Evolutionary conservation across 352 stramenopile species (phyloP), one percentile per base, ranked within the genome.

Genomic region (Globisporangium megalacanthum): DNA sequence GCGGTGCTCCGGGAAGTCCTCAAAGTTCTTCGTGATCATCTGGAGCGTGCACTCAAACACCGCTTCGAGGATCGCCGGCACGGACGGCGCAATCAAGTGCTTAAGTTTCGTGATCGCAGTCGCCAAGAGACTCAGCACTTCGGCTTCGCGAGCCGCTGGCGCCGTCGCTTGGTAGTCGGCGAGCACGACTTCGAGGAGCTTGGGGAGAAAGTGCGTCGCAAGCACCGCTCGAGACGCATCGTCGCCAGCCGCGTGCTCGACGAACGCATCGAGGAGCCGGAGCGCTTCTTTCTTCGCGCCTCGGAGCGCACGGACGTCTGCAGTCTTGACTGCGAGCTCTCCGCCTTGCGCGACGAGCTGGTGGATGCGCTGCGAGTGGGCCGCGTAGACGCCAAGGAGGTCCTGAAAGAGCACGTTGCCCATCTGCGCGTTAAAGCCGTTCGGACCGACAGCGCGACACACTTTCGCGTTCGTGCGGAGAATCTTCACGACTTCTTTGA

Each of bases 11-110:
- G 97, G 97, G 70, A 97, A 99, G 69, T 99, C 97, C 68, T 99
- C 90, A 70, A 99, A 99, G 77, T 99, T 99, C 58, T 89, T 95
- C 7, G 97, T 99, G 69, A 99, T 99, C 96, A 99, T 99, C 69
- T 99, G 88, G 31, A 99, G 77, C 42, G 97, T 99, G 66, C 92
- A 97, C 77, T 99, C 94, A 69, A 99, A 99, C 29, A 99, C 94
- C 52, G 94, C 84, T 59, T 99, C 93, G 68, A 99, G 90, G 49
- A 99, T 98, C 61, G 86, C 79, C 13, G 97, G 95, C 36, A 99
- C 94, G 1, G 65, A 83, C 19, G 76, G 71, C 8, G 77, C 84
- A 49, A 95, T 91, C 22, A 81, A 77, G 54, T 73, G 89, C 65
- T 98, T 98, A 31, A 99, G 78, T 62, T 98, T 98, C 67, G 98